Percentiles rank a stretch among this genome's conserved stretches.
Conservation (phyloP, 2,329 filamentous ascomycete genomes). For the Dissoconium aciculare region DNA sequence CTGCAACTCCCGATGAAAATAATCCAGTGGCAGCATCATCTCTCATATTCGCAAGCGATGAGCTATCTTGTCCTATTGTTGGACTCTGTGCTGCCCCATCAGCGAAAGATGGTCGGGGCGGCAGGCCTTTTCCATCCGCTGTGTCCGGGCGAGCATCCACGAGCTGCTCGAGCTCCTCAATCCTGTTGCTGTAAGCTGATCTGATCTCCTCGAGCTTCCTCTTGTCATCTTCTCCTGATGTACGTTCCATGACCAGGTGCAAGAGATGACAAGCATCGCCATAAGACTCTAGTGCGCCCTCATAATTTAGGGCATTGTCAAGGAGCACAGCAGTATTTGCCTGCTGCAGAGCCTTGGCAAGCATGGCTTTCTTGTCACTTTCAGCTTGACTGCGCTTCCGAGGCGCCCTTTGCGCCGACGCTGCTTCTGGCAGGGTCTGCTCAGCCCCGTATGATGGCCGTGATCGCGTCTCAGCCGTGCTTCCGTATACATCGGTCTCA, state of each 20-base stretch:
- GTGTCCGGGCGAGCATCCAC: slow-evolving; percentile 32
- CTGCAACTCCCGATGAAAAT: neutral
- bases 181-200: slow-evolving; percentile 77
- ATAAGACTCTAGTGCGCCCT: slow-evolving; percentile 81
- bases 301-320: slow-evolving; percentile 90
- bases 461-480: slow-evolving; percentile 2
- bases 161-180: slow-evolving; percentile 69
- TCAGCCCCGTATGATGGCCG: neutral
- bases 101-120: slow-evolving; percentile 51
- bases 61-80: too few species aligned
- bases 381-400: slow-evolving; percentile 30
- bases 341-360: slow-evolving; percentile 88
- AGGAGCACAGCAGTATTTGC: slow-evolving; percentile 90
- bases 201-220: slow-evolving; percentile 86
- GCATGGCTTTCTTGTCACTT: slow-evolving; percentile 69
- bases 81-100: slow-evolving; percentile 29
- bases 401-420: too few species aligned
- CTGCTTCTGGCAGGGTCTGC: slow-evolving; percentile 3
- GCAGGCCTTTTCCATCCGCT: slow-evolving; percentile 56
- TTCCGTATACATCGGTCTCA: too few species aligned
- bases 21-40: slow-evolving; percentile 22
- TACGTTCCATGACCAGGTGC: slow-evolving; percentile 74
- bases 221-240: slow-evolving; percentile 70
- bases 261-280: slow-evolving; percentile 77
- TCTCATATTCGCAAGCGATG: slow-evolving; percentile 22